Conservation (phyloP, 495 filamentous ascomycete species). For the Aspergillus affinis region DNA sequence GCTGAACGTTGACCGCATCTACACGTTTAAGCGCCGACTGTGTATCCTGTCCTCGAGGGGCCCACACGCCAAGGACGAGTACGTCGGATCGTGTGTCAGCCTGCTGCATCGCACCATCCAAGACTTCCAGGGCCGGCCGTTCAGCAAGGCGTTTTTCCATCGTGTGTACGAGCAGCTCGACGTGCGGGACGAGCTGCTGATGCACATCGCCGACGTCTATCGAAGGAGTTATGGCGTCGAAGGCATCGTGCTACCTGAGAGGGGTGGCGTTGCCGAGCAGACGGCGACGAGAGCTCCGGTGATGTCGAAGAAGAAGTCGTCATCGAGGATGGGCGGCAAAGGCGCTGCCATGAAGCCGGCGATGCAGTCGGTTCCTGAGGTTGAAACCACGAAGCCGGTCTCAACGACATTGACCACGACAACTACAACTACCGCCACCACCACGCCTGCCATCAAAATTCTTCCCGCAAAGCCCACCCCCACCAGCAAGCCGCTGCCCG, state of each 20-base stretch:
- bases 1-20: slow-evolving; percentile 67
- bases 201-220: slow-evolving; percentile 58
- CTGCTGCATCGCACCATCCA: slow-evolving; percentile 63
- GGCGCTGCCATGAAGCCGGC: not conserved
- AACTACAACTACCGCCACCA: not conserved
- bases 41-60: slow-evolving; percentile 51
- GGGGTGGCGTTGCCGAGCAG: slow-evolving; percentile 18
- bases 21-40: slow-evolving; percentile 68
- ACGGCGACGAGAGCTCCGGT: slow-evolving; percentile 8
- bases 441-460: not conserved
- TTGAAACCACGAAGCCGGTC: not conserved
- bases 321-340: not conserved
- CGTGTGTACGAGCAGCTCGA: slow-evolving; percentile 63
- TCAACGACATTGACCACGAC: not conserved
- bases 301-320: not conserved
- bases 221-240: slow-evolving; percentile 53
- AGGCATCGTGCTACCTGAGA: slow-evolving; percentile 39
- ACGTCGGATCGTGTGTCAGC: slow-evolving; percentile 48
- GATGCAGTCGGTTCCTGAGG: not conserved
- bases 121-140: slow-evolving; percentile 55
- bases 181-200: slow-evolving; percentile 51
- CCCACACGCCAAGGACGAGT: slow-evolving; percentile 34
- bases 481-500: not conserved
- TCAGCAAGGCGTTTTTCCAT: slow-evolving; percentile 59
- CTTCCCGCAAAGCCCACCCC: not conserved